phyloP scores from a whole-genome alignment of 352 stramenopile species.

The Sclerospora graminicola region DNA sequence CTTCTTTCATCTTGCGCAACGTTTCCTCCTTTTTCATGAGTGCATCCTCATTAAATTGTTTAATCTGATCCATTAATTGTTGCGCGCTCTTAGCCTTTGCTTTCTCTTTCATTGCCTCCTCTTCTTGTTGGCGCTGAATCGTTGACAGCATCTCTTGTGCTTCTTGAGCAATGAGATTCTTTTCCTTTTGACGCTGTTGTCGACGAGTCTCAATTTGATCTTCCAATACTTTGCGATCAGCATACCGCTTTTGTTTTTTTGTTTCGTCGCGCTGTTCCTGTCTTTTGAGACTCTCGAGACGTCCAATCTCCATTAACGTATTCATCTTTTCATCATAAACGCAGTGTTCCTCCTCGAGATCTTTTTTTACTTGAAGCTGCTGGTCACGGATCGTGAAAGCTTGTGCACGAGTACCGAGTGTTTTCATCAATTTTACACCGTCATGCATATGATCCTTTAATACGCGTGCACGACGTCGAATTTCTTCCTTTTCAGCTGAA shows the following conservation, averaged over 20 bases:
- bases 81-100: constrained; percentile 44
- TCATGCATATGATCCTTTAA: no score
- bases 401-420: no score
- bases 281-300: no score
- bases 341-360: no score
- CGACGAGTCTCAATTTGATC: constrained; percentile 71
- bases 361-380: no score
- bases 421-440: no score
- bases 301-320: no score
- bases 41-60: constrained; percentile 54
- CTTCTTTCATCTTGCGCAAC: constrained; percentile 69
- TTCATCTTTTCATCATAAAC: no score
- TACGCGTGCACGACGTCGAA: no score
- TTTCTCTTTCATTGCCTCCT: constrained; percentile 65
- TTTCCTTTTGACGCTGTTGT: constrained; percentile 35
- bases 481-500: no score
- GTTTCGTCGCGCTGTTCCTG: no score
- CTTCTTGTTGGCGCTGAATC: constrained; percentile 65
- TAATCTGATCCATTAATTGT: constrained; percentile 60
- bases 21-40: constrained; percentile 38
- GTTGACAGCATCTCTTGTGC: constrained; percentile 82
- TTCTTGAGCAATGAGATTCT: constrained; percentile 50
- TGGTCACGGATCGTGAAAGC: no score
- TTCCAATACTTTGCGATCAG: constrained; percentile 82
- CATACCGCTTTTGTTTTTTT: constrained; percentile 79